phyloP scores from a whole-genome alignment of 1,139 yeast species.

The Diutina siamensis region DNA sequence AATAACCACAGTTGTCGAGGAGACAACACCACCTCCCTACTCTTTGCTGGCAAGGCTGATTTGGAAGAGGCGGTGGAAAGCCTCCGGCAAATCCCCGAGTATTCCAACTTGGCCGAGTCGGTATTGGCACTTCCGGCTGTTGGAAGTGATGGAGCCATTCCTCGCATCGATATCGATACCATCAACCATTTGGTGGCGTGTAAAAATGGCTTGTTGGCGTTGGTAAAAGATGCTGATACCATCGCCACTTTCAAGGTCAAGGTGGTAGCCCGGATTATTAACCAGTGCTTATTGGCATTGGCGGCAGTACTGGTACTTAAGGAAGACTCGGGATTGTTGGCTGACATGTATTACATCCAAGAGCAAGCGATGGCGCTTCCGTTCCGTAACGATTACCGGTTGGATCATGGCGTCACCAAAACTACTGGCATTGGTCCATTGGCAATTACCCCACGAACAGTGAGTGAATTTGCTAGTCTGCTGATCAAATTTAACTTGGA shows the following conservation, averaged over 20 bases:
- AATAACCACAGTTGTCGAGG: background rate
- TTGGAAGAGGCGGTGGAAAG: background rate
- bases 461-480: background rate
- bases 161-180: background rate
- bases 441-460: background rate
- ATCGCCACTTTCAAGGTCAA: slow-evolving; percentile 1
- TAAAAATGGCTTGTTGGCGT: background rate
- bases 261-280: background rate
- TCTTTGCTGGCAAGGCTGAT: background rate
- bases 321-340: background rate
- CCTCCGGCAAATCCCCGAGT: background rate
- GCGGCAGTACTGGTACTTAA: background rate
- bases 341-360: background rate
- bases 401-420: slow-evolving; percentile 2
- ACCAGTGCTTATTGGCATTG: background rate
- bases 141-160: background rate
- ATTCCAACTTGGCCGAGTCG: background rate
- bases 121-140: background rate
- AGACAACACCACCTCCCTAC: background rate
- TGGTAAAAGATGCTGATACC: background rate
- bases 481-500: background rate
- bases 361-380: background rate
- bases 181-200: slow-evolving; percentile 2
- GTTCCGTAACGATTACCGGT: background rate
- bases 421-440: background rate